Base-by-base conservation (phyloP, 306 rosid species). In the Lupinus albus region DNA sequence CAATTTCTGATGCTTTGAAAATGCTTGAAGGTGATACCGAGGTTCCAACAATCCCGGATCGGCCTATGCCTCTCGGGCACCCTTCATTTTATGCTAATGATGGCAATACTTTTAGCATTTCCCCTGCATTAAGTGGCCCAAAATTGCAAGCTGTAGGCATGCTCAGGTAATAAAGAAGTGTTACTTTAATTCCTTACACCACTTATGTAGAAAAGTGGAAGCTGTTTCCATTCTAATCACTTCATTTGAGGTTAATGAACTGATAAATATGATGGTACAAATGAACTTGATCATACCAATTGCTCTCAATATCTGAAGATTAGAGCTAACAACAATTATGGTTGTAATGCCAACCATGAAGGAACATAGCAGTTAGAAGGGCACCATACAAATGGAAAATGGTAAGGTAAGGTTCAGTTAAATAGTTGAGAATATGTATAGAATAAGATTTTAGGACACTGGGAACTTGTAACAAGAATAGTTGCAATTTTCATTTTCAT, bases 1-100 rank as follows among this genome's bases (percentile, higher is more conserved):
- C 90, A 39, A 93, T 93, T 69, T 9, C 82, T 35, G 97, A 93
- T 20, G 94, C 99, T 39, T 78, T 93, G 81, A 93, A 88, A 80
- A 93, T 93, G 97, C 78, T 93, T 87, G 99, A 90, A 82, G 99
- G 97, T 17, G 99, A 93, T 67, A 78, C 82, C 10, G 97, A 93
- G 68, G 91, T 93, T 74, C 96, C 96, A 5, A 83, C 78, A 58
- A 84, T 93, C 68, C 96, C 94, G 0, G 99, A 93, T 67, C 79
- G 99, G 76, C 99, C 99, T n/a, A 78, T 82, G 88, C 94, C 99
- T 68, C 88, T 88, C 5, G 89, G 88, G n/a, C 96, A 92, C 21
- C 96, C 91, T 55, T 76, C 88, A 0, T 71, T 74, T 75, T 73
- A 76, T 55, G 68, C 61, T 2, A 57, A 81, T 3, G 72, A 76